These are phyloP conservation scores for Carex myosuroides DNA, from an alignment of 176 grass and related monocot genomes.

Conservation along the genomic window DNA sequence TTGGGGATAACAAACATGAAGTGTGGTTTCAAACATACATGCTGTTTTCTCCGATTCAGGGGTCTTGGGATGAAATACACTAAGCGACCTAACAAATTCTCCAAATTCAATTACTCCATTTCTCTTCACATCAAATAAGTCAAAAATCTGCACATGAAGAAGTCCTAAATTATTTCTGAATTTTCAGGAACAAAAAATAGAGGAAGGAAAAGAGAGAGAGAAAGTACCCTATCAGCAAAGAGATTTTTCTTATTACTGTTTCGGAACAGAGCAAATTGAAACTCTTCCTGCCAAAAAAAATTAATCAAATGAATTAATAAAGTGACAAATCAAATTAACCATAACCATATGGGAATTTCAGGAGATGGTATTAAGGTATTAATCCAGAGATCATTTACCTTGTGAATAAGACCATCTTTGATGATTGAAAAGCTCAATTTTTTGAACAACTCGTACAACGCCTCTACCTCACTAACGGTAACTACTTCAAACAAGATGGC, in stretches of 20 bases:
- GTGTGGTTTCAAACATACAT: constrained; percentile 27
- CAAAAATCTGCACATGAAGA: constrained; percentile 39
- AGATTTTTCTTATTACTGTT: constrained; percentile 51
- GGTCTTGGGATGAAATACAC: constrained; percentile 51
- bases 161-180: not conserved
- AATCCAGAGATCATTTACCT: constrained; percentile 18
- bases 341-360: not conserved
- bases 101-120: constrained; percentile 72
- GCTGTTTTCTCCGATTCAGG: constrained; percentile 40
- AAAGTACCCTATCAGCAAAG: constrained; percentile 57
- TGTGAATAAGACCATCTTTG: constrained; percentile 86
- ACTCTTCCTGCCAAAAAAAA: constrained; percentile 48
- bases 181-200: not conserved
- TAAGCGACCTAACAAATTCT: constrained; percentile 69
- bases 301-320: not conserved
- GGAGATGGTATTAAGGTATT: not conserved
- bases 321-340: not conserved
- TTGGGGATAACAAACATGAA: not conserved
- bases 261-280: constrained; percentile 59
- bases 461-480: constrained; percentile 65
- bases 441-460: constrained; percentile 61
- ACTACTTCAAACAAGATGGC: constrained; percentile 26
- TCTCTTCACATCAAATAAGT: constrained; percentile 62
- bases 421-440: constrained; percentile 64
- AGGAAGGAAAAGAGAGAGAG: not conserved